Percentiles rank a stretch among this genome's conserved stretches.
Conservation (phyloP, 2,329 filamentous ascomycete species). For the Coleophoma crateriformis region DNA sequence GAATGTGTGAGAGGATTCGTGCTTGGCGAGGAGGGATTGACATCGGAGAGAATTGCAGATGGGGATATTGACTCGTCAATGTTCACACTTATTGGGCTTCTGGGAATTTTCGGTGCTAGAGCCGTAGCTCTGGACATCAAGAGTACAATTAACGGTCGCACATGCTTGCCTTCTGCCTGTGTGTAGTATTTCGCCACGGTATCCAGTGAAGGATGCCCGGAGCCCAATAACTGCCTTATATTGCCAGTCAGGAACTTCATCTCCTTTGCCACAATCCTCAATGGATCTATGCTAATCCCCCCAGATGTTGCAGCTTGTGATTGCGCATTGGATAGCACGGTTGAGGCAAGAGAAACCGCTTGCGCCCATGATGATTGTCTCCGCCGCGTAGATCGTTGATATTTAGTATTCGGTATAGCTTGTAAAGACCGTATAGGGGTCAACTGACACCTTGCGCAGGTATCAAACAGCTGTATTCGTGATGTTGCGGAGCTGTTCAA, state of each 20-base stretch:
- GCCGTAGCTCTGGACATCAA: slow-evolving; percentile 94
- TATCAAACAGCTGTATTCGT: slow-evolving; percentile 29
- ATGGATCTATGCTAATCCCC: slow-evolving; percentile 75
- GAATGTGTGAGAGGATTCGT: slow-evolving; percentile 42
- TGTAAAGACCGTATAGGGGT: slow-evolving; percentile 5
- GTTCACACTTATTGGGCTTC: slow-evolving; percentile 29
- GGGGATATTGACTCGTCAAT: slow-evolving; percentile 59
- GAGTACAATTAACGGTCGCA: slow-evolving; percentile 88
- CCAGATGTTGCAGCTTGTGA: slow-evolving; percentile 51
- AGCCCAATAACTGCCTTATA: slow-evolving; percentile 87
- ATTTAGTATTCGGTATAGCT: slow-evolving; percentile 12
- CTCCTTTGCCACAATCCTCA: slow-evolving; percentile 88
- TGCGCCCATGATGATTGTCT: slow-evolving; percentile 68
- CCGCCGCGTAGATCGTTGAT: slow-evolving; percentile 34
- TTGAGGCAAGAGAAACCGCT: slow-evolving; percentile 64
- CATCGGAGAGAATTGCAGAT: slow-evolving; percentile 63
- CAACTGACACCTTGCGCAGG: slow-evolving; percentile 34
- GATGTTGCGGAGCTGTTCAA: slow-evolving; percentile 27
- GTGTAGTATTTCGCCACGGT: slow-evolving; percentile 98
- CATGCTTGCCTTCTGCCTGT: slow-evolving; percentile 91
- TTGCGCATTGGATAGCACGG: slow-evolving; percentile 64
- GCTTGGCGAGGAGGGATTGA: slow-evolving; percentile 63
- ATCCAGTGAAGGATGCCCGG: slow-evolving; percentile 89
- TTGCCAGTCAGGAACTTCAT: slow-evolving; percentile 95
- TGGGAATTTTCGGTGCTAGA: slow-evolving; percentile 60